Evolutionary conservation across 148 eudicot species (phyloP), one percentile per base, ranked within the genome.

Genomic region (Spergularia marina): DNA sequence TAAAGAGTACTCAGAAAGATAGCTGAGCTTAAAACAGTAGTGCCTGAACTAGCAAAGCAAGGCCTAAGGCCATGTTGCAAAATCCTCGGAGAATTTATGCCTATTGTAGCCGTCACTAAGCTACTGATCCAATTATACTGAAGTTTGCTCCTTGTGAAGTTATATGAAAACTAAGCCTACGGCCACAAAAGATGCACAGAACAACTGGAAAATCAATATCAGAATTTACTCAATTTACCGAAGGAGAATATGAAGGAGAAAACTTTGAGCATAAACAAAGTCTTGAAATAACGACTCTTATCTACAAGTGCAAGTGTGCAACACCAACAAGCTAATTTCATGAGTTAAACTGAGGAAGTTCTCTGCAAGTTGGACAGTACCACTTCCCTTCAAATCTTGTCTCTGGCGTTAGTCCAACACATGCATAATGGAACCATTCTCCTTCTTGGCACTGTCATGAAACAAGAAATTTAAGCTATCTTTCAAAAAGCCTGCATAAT

Each of bases 361-460:
- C 91, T 81, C 87, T 83, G 89, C 98, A 95, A 57, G 99, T 91
- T 61, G 99, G 99, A 76, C 99, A 95, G 80, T 89, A 95, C 99
- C 99, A 95, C 79, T 95, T 95, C 65, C 97, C 99, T 87, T 82
- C 89, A 71, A 92, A 95, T 83, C 98, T 86, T 0, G 98, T 93
- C 79, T 93, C 96, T 9, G 98, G 98, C 62, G 98, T 93, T 67
- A 93, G 84, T 30, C 98, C 98, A 83, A 92, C 98, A 78, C 98
- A 93, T 39, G 91, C 82, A 74, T 93, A 93, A 81, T 95, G 99
- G 74, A 95, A 95, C 98, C 99, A 95, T 71, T 95, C 99, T 64
- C 99, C 99, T 64, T 97, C 99, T 89, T 92, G 96, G 85, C 99
- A 95, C 98, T 94, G 88, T 52, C 40, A 44, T 68, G 49, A 74